phyloP scores from a whole-genome alignment of 345 rosid genomes.

The Gossypium rotundifolium region DNA sequence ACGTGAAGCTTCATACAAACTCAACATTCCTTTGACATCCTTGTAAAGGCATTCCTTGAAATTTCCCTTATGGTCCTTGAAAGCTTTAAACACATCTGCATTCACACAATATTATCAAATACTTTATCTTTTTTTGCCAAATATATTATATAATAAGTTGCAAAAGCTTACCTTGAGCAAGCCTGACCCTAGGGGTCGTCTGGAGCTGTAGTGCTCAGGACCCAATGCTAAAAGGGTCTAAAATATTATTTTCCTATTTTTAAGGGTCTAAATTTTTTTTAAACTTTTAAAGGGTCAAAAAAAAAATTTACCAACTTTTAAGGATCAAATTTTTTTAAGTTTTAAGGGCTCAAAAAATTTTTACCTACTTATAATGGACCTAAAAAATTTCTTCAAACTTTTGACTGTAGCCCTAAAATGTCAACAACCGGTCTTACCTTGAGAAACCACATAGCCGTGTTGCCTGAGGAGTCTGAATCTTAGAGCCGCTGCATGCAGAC shows the following conservation, averaged over 20 bases:
- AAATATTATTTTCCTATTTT: no score
- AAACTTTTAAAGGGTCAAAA: no score
- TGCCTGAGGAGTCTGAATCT: slow-evolving; percentile 45
- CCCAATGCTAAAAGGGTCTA: fast-evolving
- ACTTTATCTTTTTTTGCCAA: no score
- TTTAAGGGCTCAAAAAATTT: no score
- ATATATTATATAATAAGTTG: no score
- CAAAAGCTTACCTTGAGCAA: no score
- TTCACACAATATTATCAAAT: background rate
- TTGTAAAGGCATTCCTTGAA: slow-evolving; percentile 11
- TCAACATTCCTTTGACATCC: slow-evolving; percentile 28
- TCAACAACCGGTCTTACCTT: slow-evolving; percentile 22
- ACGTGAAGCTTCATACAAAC: slow-evolving; percentile 35
- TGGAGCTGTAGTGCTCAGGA: fast-evolving
- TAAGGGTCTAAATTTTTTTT: no score
- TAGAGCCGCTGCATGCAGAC: slow-evolving; percentile 31
- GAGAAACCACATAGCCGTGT: slow-evolving; percentile 32
- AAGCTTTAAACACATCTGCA: slow-evolving; percentile 30
- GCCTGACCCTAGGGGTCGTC: fast-evolving
- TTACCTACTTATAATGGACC: no score
- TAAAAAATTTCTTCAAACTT: no score
- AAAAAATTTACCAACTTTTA: no score
- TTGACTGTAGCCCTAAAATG: no score
- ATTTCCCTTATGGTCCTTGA: slow-evolving; percentile 20
- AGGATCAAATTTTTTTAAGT: no score